phyloP scores from a whole-genome alignment of 2,329 filamentous ascomycete species.

The Mariannaea sp. region DNA sequence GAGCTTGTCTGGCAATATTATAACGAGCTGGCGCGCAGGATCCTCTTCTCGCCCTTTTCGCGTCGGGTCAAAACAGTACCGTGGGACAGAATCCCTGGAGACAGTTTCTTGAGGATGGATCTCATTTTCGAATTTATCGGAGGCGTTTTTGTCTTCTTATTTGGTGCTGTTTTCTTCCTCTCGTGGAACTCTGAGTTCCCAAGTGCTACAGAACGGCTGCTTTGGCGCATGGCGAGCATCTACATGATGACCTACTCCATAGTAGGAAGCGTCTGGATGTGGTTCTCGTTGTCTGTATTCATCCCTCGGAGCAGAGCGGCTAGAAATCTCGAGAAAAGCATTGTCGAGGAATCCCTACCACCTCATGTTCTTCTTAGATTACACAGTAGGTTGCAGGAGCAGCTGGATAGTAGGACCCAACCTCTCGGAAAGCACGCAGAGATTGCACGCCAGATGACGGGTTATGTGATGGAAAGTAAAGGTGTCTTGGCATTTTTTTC shows the following conservation, averaged over 20 bases:
- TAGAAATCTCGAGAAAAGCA: not conserved
- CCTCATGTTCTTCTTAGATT: constrained; percentile 2
- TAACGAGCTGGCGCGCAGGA: constrained; percentile 12
- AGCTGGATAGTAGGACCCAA: not conserved
- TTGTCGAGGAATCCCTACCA: not conserved
- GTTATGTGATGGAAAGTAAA: not conserved
- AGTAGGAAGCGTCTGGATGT: constrained; percentile 16
- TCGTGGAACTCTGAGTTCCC: constrained; percentile 19
- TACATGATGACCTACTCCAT: constrained; percentile 17
- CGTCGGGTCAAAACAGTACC: constrained; percentile 5
- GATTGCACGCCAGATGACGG: not conserved
- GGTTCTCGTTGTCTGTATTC: constrained; percentile 20
- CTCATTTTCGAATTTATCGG: constrained; percentile 18
- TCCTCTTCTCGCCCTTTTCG: constrained; percentile 14
- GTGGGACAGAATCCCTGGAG: constrained; percentile 17
- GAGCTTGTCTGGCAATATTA: constrained; percentile 22
- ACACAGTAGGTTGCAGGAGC: not conserved
- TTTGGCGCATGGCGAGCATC: constrained; percentile 17
- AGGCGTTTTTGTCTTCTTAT: constrained; percentile 18
- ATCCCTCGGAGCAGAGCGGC: not conserved
- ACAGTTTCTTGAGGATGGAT: constrained; percentile 18
- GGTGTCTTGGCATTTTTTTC: not conserved
- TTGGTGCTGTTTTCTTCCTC: constrained; percentile 10
- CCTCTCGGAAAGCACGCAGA: not conserved
- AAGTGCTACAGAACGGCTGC: not conserved